Percentiles rank a stretch among this genome's conserved stretches.
These are phyloP conservation scores for Rhodotorula graminis DNA, from an alignment of 768 basidiomycete genomes.

Conservation along the genomic window DNA sequence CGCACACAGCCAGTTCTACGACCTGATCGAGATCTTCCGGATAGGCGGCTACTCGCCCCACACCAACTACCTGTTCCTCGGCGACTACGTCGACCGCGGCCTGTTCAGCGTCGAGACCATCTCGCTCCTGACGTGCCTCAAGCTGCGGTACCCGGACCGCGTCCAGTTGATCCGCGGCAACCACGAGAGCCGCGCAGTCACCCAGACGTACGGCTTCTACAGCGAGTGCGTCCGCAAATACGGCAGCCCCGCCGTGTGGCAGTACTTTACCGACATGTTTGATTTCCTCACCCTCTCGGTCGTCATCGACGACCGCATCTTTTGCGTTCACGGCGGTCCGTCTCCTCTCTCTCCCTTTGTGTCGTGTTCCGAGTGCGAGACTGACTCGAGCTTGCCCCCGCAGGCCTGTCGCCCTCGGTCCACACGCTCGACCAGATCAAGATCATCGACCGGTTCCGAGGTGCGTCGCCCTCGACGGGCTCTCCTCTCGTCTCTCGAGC, in stretches of 20 bases:
- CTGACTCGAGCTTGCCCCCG: background rate
- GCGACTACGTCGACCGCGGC: conserved; percentile 97
- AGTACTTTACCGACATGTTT: conserved; percentile 99
- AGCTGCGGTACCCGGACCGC: conserved; percentile 91
- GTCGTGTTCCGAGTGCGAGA: too few relatives aligned
- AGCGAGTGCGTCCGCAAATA: conserved; percentile 97
- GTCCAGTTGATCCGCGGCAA: conserved; percentile 96
- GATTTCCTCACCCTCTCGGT: conserved; percentile 96
- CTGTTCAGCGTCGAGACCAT: conserved; percentile 98
- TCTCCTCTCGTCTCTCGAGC: too few relatives aligned
- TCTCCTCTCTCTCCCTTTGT: background rate
- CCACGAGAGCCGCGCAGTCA: conserved; percentile 95
- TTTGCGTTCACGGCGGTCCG: conserved; percentile 95
- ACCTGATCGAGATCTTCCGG: conserved; percentile 96
- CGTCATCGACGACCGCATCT: conserved; percentile 98
- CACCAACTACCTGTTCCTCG: conserved; percentile 97
- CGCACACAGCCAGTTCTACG: conserved; percentile 85
- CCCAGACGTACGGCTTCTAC: conserved; percentile 99
- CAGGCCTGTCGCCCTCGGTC: conserved; percentile 93
- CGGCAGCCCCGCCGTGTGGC: conserved; percentile 92
- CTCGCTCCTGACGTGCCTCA: conserved; percentile 90
- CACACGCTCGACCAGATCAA: conserved; percentile 99
- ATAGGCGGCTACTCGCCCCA: conserved; percentile 96
- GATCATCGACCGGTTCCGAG: conserved; percentile 95
- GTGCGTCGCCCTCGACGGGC: conserved; percentile 49